Evolutionary conservation across 2,329 filamentous ascomycete species (phyloP).

Genomic region (Sporothrix pseudoabietina): DNA sequence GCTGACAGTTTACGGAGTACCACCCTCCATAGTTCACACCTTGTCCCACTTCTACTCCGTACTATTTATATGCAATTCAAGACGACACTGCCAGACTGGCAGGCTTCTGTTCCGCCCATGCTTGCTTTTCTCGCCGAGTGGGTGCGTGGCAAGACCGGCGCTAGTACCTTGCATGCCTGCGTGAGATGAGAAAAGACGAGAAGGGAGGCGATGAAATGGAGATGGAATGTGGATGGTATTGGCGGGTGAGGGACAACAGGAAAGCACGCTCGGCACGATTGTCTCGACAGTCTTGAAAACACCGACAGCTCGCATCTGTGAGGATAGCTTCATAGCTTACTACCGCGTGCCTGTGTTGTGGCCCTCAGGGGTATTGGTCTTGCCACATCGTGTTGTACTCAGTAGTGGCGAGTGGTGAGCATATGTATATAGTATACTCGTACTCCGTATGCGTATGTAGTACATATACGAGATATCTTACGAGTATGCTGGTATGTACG

Average conservation of each 20-base stretch:
- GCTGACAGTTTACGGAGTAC: no score
- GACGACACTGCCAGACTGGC: no score
- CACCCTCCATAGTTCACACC: no score
- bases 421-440: not conserved
- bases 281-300: no score
- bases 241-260: not conserved
- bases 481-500: no score
- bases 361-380: not conserved
- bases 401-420: not conserved
- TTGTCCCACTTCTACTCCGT: no score
- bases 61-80: not conserved
- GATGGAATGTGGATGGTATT: not conserved
- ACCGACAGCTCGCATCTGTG: not conserved
- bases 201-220: slow-evolving; percentile 6
- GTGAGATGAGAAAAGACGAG: slow-evolving; percentile 3
- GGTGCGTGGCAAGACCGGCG: slow-evolving; percentile 24
- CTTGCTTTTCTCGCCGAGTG: not conserved
- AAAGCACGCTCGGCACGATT: not conserved
- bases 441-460: not conserved
- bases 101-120: no score
- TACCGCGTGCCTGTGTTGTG: not conserved
- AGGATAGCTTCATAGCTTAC: not conserved
- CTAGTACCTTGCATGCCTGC: slow-evolving; percentile 25
- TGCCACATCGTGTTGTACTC: slow-evolving; percentile 22
- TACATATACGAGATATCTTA: no score